phyloP scores from a whole-genome alignment of 192 early-diverging fungal genomes.

The Podila horticola region DNA sequence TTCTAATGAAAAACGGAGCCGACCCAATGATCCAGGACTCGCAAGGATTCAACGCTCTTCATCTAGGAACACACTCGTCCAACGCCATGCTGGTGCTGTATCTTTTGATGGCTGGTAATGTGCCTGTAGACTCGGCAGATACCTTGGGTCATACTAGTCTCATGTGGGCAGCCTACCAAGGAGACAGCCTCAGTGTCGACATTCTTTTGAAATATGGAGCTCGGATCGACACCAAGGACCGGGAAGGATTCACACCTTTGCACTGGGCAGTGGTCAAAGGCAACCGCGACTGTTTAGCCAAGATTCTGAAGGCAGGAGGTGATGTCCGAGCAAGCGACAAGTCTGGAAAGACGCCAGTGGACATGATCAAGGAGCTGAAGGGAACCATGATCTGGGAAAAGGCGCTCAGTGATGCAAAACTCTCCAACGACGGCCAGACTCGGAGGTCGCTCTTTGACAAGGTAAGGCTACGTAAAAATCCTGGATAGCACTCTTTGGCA shows the following conservation, averaged over 20 bases:
- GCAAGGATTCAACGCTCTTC: slow-evolving; percentile 90
- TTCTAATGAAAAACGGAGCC: slow-evolving; percentile 83
- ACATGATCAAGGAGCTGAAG: slow-evolving; percentile 79
- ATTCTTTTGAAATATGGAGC: slow-evolving; percentile 79
- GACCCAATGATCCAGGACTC: slow-evolving; percentile 77
- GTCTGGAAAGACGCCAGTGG: slow-evolving; percentile 82
- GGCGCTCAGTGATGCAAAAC: slow-evolving; percentile 57
- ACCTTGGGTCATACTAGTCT: slow-evolving; percentile 84
- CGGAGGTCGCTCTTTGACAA: slow-evolving; percentile 46
- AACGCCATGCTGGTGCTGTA: slow-evolving; percentile 81
- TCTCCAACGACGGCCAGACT: slow-evolving; percentile 34
- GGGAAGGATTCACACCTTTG: slow-evolving; percentile 81
- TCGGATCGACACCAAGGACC: slow-evolving; percentile 72
- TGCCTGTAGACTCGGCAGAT: slow-evolving; percentile 81
- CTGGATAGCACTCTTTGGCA: no score
- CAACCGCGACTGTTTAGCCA: slow-evolving; percentile 62
- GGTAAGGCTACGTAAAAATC: slow-evolving; percentile 11
- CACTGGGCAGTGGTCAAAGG: slow-evolving; percentile 90
- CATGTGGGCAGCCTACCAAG: slow-evolving; percentile 96
- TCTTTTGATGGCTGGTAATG: slow-evolving; percentile 71
- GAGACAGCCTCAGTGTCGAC: slow-evolving; percentile 75
- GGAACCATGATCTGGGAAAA: slow-evolving; percentile 56
- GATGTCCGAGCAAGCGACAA: slow-evolving; percentile 72
- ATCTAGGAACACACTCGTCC: slow-evolving; percentile 89
- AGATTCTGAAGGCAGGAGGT: slow-evolving; percentile 80